Base-by-base conservation (phyloP, 2,329 filamentous ascomycete genomes). In the Stagonosporopsis cucurbitacearum region DNA sequence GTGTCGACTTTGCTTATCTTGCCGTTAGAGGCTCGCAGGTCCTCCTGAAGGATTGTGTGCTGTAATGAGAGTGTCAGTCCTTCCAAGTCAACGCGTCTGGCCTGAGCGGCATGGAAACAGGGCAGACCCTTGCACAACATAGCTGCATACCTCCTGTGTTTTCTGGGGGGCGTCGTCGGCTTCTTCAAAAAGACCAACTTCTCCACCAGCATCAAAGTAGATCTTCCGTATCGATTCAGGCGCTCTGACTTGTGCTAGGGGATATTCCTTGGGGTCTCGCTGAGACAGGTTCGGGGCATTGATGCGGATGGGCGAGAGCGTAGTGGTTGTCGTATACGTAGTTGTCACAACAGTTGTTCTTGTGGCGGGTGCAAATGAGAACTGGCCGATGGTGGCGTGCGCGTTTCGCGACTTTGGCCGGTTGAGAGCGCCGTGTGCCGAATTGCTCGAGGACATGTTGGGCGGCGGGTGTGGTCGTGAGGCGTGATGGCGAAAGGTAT, bases 181-280 rank as follows among this genome's bases (percentile, higher is more conserved):
- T 72, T 89, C 87, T 53, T 83, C 80, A 59, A 89, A 88, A 32
- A 82, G 78, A n/a, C 86, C 82, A 7, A 84, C 79, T 54, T 81
- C 80, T 40, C 86, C 84, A 43, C 85, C 84, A 32, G 90, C 79
- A 47, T 88, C 86, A 66, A 96, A 93, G 36, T 85, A 87, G 71
- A 98, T 89, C 53, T 87, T 87, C 60, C 87, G 86, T 57, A 99
- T 80, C 47, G 90, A 88, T 15, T 87, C 84, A 2, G 95, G 95
- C 1, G 93, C 96, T 1, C 91, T 89, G 45, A 90, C 88, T 59
- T 85, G 84, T 33, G 94, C 94, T 26, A 99, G 81, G 35, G 95
- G 95, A 74, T 96, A 99, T 67, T 95, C 87, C 74, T 96, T 96
- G 13, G 89, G 83, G 75, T 98, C 92, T 54, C 96, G 85, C 50